A percentile compares a stretch with the other conserved stretches of the same genome.
phyloP scores from a whole-genome alignment of 1,139 yeast genomes.

The Protomyces macrosporus region DNA sequence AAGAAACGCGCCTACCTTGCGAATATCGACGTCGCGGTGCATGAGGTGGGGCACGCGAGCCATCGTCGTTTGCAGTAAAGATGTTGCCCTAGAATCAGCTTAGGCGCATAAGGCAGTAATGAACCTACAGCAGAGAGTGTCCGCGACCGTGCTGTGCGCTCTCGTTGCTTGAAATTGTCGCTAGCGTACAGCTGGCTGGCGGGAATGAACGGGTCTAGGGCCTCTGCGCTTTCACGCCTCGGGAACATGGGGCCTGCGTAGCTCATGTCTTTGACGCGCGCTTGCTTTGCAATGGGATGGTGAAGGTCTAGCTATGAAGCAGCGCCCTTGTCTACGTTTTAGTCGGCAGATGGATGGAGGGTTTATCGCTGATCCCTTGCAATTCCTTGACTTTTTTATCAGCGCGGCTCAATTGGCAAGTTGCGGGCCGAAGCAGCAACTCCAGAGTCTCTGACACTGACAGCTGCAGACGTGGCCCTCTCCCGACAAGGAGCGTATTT shows the following conservation, averaged over 20 bases:
- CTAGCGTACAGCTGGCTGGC: slow-evolving; percentile 17
- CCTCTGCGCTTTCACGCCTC: not conserved
- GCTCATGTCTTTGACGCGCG: not conserved
- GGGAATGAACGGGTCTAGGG: slow-evolving; percentile 14
- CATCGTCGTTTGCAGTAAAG: not conserved
- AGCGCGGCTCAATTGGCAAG: too few species aligned
- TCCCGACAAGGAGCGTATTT: not conserved
- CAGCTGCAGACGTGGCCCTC: too few species aligned
- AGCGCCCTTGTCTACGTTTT: too few species aligned
- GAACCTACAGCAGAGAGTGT: slow-evolving; percentile 8
- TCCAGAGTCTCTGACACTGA: too few species aligned
- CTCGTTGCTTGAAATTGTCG: slow-evolving; percentile 14
- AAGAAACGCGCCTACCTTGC: not conserved
- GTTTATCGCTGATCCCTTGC: too few species aligned
- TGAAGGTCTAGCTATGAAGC: too few species aligned
- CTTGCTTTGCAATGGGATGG: not conserved
- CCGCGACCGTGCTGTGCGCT: slow-evolving; percentile 13
- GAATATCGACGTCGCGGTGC: slow-evolving; percentile 12
- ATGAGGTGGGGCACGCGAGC: not conserved
- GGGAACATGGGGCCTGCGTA: not conserved
- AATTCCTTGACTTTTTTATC: too few species aligned
- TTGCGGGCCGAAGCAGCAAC: too few species aligned
- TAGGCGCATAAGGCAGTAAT: not conserved
- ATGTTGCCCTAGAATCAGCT: not conserved
- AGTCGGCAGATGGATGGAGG: too few species aligned